Evolutionary conservation across 495 filamentous ascomycete genomes (phyloP), one percentile per base, ranked within the genome.

Genomic region (Penicillium atrosanguineum): DNA sequence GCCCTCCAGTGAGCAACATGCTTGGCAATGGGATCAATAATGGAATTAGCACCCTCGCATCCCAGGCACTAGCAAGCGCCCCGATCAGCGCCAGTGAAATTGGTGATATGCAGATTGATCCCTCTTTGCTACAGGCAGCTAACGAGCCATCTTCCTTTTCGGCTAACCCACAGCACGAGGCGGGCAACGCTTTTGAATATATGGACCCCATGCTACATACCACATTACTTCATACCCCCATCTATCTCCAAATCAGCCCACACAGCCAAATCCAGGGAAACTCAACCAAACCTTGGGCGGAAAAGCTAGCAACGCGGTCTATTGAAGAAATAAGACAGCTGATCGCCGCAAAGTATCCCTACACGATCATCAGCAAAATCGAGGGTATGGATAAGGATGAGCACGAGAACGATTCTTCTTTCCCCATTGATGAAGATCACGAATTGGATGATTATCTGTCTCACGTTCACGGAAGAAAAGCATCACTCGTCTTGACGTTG

Each of bases 381-480:
- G 82, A 90, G 60, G 89, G 87, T 3, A 60, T 89, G 12, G 77
- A 88, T 44, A 81, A 82, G 64, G 79, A 84, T 62, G 71, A 70
- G 23, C 73, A 72, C 37, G 83, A 79, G n/a, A 70, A 73, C 52
- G 82, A 87, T 65, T 66, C 84, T 46, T 63, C 66, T 6, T 76
- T 86, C 62, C 62, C 70, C 26, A 83, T 92, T 59, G 83, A 84
- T 48, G 76, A 83, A 28, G 87, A 90, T 60, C 81, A 81, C 41
- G 87, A 91, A 69, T 59, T 92, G 46, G 81, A 81, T 50, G 84
- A 82, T 3, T 92, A 89, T 69, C 60, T 92, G 55, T 70, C 70
- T 39, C 83, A 87, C 65, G 75, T 86, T 4, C 67, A 77, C 50
- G 84, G 77, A 7, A 77, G 80, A 52, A 89, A 88, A 67, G 82